Evolutionary conservation across 192 early-diverging fungal species (phyloP).

Genomic region (Podila minutissima): DNA sequence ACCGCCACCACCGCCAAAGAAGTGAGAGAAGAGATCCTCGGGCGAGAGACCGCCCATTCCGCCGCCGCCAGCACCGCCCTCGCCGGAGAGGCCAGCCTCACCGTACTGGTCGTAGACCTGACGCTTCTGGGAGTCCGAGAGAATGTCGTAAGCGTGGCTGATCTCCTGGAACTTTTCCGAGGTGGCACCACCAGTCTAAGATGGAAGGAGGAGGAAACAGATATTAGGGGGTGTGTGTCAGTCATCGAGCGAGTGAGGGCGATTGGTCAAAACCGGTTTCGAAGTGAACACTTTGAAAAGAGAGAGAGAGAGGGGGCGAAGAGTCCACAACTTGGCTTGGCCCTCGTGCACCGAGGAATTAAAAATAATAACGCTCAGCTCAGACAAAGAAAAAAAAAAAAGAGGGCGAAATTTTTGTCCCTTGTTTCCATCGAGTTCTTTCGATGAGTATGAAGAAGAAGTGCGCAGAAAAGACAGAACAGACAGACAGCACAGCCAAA

Average conservation of each 20-base stretch:
- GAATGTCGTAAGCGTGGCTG: conserved; percentile 96
- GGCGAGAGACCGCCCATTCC: conserved; percentile 79
- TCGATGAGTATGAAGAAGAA: not conserved
- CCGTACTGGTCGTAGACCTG: conserved; percentile 94
- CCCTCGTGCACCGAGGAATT: not conserved
- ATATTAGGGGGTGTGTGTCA: not conserved
- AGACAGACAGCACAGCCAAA: not conserved
- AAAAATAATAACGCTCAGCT: not conserved
- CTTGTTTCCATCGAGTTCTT: not conserved
- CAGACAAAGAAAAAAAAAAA: not conserved
- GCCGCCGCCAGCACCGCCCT: conserved; percentile 64
- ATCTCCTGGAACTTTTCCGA: conserved; percentile 98
- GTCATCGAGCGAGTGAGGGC: not conserved
- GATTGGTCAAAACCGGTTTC: not conserved
- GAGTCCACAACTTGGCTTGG: not conserved
- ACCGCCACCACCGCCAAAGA: conserved; percentile 92
- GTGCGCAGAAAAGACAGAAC: not conserved
- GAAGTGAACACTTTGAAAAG: not conserved
- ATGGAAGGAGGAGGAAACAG: conserved; percentile 8
- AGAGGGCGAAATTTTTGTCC: not conserved
- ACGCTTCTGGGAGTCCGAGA: conserved; percentile 92
- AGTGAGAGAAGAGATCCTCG: conserved; percentile 95
- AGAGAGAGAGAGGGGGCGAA: not conserved
- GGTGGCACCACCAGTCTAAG: conserved; percentile 58
- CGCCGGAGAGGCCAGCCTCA: conserved; percentile 89